Evolutionary conservation across 2,329 filamentous ascomycete species (phyloP).

Genomic region (Xylariaceae sp.): DNA sequence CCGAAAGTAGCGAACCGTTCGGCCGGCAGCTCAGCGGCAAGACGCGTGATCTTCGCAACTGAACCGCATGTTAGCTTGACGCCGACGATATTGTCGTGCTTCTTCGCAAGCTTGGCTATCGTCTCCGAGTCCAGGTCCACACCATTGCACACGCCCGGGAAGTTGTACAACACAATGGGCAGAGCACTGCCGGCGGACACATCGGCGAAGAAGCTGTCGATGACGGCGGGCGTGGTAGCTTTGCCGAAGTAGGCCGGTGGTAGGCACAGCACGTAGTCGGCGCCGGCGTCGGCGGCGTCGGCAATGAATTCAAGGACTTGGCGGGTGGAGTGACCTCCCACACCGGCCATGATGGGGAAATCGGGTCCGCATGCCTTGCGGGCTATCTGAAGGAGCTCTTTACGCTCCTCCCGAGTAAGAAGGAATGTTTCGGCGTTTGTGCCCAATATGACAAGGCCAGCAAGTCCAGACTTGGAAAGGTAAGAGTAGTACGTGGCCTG

Average conservation of each 20-base stretch:
- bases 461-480: conserved; percentile 34
- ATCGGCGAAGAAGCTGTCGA: conserved; percentile 56
- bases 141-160: conserved; percentile 64
- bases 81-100: conserved; percentile 53
- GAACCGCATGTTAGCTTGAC: conserved; percentile 63
- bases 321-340: conserved; percentile 59
- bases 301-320: conserved; percentile 57
- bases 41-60: conserved; percentile 55
- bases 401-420: conserved; percentile 53
- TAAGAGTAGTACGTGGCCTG: conserved; percentile 47
- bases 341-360: conserved; percentile 59
- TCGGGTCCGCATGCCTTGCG: conserved; percentile 46
- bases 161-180: conserved; percentile 64
- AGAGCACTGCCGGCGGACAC: conserved; percentile 48
- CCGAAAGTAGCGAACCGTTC: conserved; percentile 64
- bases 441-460: conserved; percentile 29
- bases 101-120: conserved; percentile 48
- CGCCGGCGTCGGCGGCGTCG: conserved; percentile 57
- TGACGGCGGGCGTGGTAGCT: conserved; percentile 51
- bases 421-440: conserved; percentile 39
- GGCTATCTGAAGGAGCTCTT: conserved; percentile 51
- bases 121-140: conserved; percentile 63
- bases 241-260: conserved; percentile 64
- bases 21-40: conserved; percentile 46
- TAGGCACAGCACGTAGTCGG: conserved; percentile 57